Conservation (phyloP, 768 basidiomycete species). For the Pleurotus tuber-regium region DNA sequence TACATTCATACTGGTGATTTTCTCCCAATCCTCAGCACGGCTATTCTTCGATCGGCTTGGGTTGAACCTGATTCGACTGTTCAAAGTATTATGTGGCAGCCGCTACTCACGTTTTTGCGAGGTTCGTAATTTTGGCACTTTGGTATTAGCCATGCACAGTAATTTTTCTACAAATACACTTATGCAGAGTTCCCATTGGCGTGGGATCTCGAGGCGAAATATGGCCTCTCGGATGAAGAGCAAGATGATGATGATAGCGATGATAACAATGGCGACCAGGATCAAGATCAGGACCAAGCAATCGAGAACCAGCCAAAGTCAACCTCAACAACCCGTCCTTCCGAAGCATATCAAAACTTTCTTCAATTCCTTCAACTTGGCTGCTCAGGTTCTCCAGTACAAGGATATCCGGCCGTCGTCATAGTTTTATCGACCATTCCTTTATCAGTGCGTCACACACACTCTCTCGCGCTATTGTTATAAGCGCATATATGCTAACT, state of each 20-base stretch:
- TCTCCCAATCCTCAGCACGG: conserved; percentile 49
- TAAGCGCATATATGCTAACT: no score
- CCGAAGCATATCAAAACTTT: conserved; percentile 66
- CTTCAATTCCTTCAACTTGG: conserved; percentile 74
- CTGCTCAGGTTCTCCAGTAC: conserved; percentile 74
- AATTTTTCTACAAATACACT: not conserved
- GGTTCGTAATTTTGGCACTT: conserved; percentile 42
- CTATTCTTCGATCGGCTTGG: conserved; percentile 64
- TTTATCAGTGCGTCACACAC: conserved; percentile 38
- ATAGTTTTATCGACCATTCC: conserved; percentile 84
- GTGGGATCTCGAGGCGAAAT: conserved; percentile 51
- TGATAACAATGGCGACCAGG: conserved; percentile 32
- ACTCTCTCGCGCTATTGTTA: no score
- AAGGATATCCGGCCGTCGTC: conserved; percentile 81
- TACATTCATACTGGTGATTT: conserved; percentile 14
- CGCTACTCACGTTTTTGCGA: conserved; percentile 67
- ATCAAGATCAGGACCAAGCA: no score
- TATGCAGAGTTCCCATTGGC: conserved; percentile 56
- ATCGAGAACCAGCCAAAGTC: conserved; percentile 15
- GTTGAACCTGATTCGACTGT: conserved; percentile 71
- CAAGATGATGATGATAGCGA: conserved; percentile 32
- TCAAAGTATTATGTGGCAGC: conserved; percentile 65
- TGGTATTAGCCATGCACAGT: not conserved
- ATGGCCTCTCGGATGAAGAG: conserved; percentile 24
- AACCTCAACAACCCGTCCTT: conserved; percentile 23